Evolutionary conservation across 257 asterid species (phyloP), one percentile per base, ranked within the genome.

Genomic region (Solanum medicagineum): DNA sequence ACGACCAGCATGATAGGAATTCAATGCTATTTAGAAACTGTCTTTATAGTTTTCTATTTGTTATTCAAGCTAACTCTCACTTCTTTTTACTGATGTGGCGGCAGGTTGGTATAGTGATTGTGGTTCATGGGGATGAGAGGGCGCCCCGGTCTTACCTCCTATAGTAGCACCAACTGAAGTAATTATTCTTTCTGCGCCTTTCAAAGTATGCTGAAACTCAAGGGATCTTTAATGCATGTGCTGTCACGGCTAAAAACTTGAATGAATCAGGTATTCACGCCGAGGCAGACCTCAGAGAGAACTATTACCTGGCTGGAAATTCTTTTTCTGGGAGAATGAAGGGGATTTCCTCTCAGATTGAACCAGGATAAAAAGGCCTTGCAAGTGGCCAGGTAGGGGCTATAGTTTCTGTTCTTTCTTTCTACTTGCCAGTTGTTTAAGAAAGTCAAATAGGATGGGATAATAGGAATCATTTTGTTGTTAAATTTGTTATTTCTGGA

Each of bases 141-240:
- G 98, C 96, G 98, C 97, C 75, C 86, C 94, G 92, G 92, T 96
- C 85, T 89, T 94, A 86, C 99, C 98, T 88, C 99, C 98, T 83
- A 96, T 92, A 92, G 94, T 93, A 77, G 98, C 97, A 87, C 87
- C 92, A 40, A 81, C 89, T 86, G 97, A 92, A 90, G 95, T 92
- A 20, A 88, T 96, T 60, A 98, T 93, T 81, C 86, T 92, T 79
- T 97, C 98, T 10, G 97, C 93, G 79, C 98, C 98, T 49, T 96
- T 91, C 86, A 97, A 49, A 94, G 89, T 96, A 95, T 89, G 98
- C 98, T 74, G 90, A 92, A 91, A 95, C 92, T 84, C 89, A 89
- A 89, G 96, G 94, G 17, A 94, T 95, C 32, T 88, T 85, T 84
- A 98, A 93, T 90, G 98, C 98, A 70, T 97, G 98, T 86, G 85